phyloP scores from a whole-genome alignment of 2,329 filamentous ascomycete species.

The Colletotrichum destructivum region DNA sequence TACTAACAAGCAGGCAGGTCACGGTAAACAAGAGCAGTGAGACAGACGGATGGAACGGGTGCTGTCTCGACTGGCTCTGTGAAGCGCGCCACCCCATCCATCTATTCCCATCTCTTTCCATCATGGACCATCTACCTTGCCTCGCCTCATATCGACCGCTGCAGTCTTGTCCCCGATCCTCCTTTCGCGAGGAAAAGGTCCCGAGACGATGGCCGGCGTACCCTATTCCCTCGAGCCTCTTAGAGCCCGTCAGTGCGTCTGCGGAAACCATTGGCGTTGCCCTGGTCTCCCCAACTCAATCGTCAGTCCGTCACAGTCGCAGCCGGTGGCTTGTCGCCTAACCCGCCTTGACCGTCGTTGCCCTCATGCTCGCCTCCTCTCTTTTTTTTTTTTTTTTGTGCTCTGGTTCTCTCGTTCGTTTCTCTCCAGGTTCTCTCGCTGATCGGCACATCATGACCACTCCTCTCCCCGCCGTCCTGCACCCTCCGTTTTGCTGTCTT shows the following conservation, averaged over 20 bases:
- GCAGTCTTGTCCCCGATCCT: neutral
- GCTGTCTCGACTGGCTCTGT: conserved; percentile 11
- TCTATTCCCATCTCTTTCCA: neutral
- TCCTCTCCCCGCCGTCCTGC: conserved; percentile 12
- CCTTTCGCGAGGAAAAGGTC: neutral
- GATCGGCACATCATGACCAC: conserved; percentile 15
- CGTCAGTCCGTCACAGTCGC: conserved; percentile 24
- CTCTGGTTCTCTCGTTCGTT: conserved; percentile 1
- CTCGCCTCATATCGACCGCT: neutral
- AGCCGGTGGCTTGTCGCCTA: conserved; percentile 25
- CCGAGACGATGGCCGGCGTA: conserved; percentile 12
- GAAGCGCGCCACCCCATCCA: neutral
- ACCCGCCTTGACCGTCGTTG: conserved; percentile 30
- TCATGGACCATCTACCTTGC: conserved; percentile 9
- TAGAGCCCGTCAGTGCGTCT: conserved; percentile 31
- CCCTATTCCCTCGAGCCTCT: conserved; percentile 31
- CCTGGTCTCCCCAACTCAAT: neutral
- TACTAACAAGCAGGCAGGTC: too few species aligned
- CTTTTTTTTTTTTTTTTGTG: neutral
- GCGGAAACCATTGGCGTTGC: conserved; percentile 21
- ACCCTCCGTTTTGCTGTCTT: conserved; percentile 29
- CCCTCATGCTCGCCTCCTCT: conserved; percentile 27
- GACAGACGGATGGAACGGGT: conserved; percentile 13
- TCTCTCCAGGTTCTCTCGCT: conserved; percentile 1
- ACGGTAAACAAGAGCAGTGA: neutral